Percentiles rank a stretch among this genome's conserved stretches.
Evolutionary conservation across 352 stramenopile genomes (phyloP).

Genomic region (Pythium rishiriense): DNA sequence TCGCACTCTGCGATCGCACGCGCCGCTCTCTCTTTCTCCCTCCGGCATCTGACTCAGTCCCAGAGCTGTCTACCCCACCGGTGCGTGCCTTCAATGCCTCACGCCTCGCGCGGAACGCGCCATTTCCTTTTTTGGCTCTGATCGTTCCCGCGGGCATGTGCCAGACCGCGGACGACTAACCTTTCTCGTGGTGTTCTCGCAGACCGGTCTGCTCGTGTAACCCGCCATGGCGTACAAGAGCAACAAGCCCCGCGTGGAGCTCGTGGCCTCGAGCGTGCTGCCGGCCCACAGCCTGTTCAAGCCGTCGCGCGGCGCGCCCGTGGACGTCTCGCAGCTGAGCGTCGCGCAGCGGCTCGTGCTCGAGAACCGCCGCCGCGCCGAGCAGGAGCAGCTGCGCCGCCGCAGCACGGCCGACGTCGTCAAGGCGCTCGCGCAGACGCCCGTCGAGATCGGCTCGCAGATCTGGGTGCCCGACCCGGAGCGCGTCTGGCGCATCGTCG

Average conservation of each 20-base stretch:
- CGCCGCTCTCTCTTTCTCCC: background rate
- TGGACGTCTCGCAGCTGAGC: conserved; percentile 65
- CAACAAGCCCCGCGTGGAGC: conserved; percentile 58
- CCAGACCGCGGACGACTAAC: background rate
- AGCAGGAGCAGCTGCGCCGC: conserved; percentile 53
- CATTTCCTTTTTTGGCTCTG: background rate
- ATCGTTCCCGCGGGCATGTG: background rate
- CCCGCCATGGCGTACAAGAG: conserved; percentile 7
- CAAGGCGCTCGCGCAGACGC: conserved; percentile 59
- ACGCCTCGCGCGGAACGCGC: background rate
- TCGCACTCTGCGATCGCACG: conserved; percentile 5
- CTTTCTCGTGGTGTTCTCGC: background rate
- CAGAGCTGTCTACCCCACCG: background rate
- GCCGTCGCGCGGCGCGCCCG: conserved; percentile 47
- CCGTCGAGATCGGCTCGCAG: conserved; percentile 75
- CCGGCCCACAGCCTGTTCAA: conserved; percentile 83
- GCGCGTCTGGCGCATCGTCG: conserved; percentile 80
- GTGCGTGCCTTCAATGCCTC: background rate
- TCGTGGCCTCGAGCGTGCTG: conserved; percentile 66
- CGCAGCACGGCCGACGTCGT: conserved; percentile 76
- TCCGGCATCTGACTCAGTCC: background rate
- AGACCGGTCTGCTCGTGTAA: background rate
- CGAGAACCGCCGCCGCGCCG: conserved; percentile 79
- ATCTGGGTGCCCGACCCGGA: conserved; percentile 88
- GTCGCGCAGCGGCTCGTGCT: conserved; percentile 83